A percentile compares a stretch with the other conserved stretches of the same genome.
Evolutionary conservation across 352 stramenopile genomes (phyloP).

Genomic region (Phytophthora agathidicida): DNA sequence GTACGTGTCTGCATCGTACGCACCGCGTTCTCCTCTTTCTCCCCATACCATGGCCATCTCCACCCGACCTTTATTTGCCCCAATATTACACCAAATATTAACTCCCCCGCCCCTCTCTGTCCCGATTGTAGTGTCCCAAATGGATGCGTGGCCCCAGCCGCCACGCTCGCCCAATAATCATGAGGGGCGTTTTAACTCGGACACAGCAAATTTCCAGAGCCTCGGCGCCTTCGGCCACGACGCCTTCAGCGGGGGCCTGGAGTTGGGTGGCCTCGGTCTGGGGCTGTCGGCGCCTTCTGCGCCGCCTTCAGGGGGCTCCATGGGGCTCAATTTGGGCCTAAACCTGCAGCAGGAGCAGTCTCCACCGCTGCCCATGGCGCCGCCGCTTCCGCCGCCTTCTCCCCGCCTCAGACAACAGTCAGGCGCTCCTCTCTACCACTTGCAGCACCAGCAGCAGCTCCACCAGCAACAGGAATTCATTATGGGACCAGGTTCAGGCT

Average conservation of each 20-base stretch:
- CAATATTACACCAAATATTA: slow-evolving; percentile 8
- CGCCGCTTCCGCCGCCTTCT: slow-evolving; percentile 29
- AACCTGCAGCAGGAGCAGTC: slow-evolving; percentile 19
- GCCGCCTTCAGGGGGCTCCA: slow-evolving; percentile 4
- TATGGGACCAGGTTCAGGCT: slow-evolving; percentile 6
- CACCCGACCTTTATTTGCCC: background rate
- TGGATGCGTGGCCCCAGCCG: slow-evolving; percentile 37
- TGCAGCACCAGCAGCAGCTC: slow-evolving; percentile 52
- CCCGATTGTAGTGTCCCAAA: slow-evolving; percentile 33
- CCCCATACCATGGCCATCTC: background rate
- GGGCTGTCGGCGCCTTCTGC: slow-evolving; percentile 8
- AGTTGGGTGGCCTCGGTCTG: slow-evolving; percentile 23
- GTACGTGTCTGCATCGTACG: slow-evolving; percentile 12
- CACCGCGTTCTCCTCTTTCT: background rate
- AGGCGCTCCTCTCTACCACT: slow-evolving; percentile 37
- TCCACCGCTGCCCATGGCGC: slow-evolving; percentile 13
- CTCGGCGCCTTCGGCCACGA: slow-evolving; percentile 27
- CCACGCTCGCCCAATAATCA: slow-evolving; percentile 26
- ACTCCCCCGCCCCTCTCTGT: slow-evolving; percentile 8
- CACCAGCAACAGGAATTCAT: slow-evolving; percentile 40
- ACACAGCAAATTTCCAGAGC: slow-evolving; percentile 22
- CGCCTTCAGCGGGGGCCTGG: slow-evolving; percentile 18
- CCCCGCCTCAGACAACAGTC: slow-evolving; percentile 10
- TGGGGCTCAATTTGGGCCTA: slow-evolving; percentile 13
- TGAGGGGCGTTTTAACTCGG: slow-evolving; percentile 23